Conservation (phyloP, 2,329 filamentous ascomycete genomes). For the Trichophyton equinum region DNA sequence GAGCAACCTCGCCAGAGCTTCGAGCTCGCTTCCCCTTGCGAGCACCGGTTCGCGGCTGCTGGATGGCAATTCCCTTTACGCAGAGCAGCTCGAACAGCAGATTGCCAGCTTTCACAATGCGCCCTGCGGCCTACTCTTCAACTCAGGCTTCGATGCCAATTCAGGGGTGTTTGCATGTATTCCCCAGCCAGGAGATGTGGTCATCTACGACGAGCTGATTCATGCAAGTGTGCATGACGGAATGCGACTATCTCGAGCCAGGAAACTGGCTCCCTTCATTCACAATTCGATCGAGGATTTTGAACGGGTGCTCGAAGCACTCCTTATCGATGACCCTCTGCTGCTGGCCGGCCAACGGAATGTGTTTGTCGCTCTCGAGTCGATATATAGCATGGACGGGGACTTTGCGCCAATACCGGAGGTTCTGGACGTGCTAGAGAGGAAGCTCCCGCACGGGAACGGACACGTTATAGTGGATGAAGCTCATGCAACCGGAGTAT, state of each 20-base stretch:
- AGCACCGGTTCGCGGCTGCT: slow-evolving; percentile 50
- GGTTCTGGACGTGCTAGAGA: slow-evolving; percentile 47
- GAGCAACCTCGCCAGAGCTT: slow-evolving; percentile 29
- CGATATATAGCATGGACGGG: slow-evolving; percentile 74
- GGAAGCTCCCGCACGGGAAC: slow-evolving; percentile 44
- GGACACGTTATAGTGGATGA: slow-evolving; percentile 45
- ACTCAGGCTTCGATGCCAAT: slow-evolving; percentile 57
- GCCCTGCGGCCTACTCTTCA: slow-evolving; percentile 46
- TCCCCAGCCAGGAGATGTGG: slow-evolving; percentile 47
- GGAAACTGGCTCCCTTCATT: slow-evolving; percentile 31
- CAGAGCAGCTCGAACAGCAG: slow-evolving; percentile 44
- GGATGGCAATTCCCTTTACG: slow-evolving; percentile 52
- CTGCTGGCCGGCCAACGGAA: slow-evolving; percentile 34
- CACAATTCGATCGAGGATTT: slow-evolving; percentile 37
- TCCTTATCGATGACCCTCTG: slow-evolving; percentile 22
- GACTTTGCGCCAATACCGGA: slow-evolving; percentile 53
- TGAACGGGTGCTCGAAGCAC: slow-evolving; percentile 22
- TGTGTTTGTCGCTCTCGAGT: slow-evolving; percentile 58
- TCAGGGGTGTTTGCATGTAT: slow-evolving; percentile 49
- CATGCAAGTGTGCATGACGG: slow-evolving; percentile 72
- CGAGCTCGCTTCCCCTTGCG: slow-evolving; percentile 35
- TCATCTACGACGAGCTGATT: slow-evolving; percentile 63
- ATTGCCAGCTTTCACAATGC: slow-evolving; percentile 51
- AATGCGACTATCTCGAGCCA: slow-evolving; percentile 52
- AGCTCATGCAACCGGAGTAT: slow-evolving; percentile 42